Percentiles rank a stretch among this genome's conserved stretches.
phyloP scores from a whole-genome alignment of 768 basidiomycete genomes.

The Panaeolus papilionaceus region DNA sequence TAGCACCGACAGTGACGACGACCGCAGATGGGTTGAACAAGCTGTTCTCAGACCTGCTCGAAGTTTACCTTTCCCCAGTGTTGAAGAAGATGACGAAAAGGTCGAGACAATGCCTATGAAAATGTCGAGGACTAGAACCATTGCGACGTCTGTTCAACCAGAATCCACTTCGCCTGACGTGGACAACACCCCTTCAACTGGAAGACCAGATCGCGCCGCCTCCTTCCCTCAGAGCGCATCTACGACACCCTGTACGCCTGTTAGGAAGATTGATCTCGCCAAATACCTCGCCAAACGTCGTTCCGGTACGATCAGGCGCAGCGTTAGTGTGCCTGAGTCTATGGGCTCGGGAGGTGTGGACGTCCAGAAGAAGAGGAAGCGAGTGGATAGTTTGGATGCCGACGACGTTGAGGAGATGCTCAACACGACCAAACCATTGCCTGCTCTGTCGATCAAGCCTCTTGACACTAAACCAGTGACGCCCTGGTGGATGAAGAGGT shows the following conservation, averaged over 20 bases:
- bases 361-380: slow-evolving; percentile 29
- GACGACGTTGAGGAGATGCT: slow-evolving; percentile 42
- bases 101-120: background rate
- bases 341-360: slow-evolving; percentile 8
- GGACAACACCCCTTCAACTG: background rate
- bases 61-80: background rate
- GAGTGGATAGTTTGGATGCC: slow-evolving; percentile 19
- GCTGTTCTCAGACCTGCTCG: background rate
- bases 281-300: background rate
- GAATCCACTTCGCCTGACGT: background rate
- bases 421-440: slow-evolving; percentile 19
- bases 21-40: slow-evolving; percentile 11
- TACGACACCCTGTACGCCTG: background rate
- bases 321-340: slow-evolving; percentile 14
- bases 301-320: background rate
- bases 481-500: background rate
- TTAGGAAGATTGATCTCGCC: slow-evolving; percentile 9
- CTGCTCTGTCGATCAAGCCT: slow-evolving; percentile 21
- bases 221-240: background rate
- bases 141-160: background rate
- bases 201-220: background rate
- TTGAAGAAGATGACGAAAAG: background rate
- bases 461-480: slow-evolving; percentile 13
- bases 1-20: slow-evolving; percentile 16
- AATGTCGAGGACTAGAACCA: background rate